Evolutionary conservation across 768 basidiomycete genomes (phyloP).

Genomic region (Panaeolus papilionaceus): DNA sequence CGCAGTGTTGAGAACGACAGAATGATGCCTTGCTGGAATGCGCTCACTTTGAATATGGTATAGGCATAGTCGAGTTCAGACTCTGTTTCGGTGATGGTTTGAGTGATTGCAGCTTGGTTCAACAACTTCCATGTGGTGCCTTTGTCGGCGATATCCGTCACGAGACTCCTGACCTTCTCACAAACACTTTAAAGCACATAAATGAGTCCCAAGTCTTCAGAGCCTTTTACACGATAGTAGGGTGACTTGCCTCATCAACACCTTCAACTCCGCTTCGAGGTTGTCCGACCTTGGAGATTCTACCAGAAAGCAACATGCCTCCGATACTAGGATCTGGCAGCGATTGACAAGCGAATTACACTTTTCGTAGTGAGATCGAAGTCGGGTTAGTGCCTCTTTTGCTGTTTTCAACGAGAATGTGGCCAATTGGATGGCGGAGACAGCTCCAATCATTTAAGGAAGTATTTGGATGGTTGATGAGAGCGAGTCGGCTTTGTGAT

Average conservation of each 20-base stretch:
- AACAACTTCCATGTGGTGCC: conserved; percentile 14
- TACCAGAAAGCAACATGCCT: background rate
- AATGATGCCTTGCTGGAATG: background rate
- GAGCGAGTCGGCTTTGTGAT: conserved; percentile 1
- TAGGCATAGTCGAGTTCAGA: background rate
- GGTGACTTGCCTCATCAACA: background rate
- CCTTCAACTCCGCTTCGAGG: background rate
- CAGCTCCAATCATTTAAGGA: background rate
- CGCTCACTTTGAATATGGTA: background rate
- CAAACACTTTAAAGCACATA: background rate
- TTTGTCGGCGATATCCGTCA: conserved; percentile 15
- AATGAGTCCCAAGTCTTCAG: background rate
- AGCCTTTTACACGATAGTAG: background rate
- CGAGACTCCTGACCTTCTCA: conserved; percentile 13
- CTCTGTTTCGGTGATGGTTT: conserved; percentile 8
- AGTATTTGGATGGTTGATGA: background rate
- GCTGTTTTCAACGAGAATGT: conserved; percentile 4
- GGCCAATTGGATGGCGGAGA: background rate
- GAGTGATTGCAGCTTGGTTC: conserved; percentile 10
- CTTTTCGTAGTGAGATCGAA: conserved; percentile 5
- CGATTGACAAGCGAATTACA: background rate
- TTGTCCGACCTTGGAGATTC: background rate
- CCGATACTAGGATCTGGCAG: background rate
- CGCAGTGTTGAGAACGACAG: background rate
- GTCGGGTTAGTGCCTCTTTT: background rate